Evolutionary conservation across 2,329 filamentous ascomycete species (phyloP).

Genomic region (Cryphonectria nitschkei): DNA sequence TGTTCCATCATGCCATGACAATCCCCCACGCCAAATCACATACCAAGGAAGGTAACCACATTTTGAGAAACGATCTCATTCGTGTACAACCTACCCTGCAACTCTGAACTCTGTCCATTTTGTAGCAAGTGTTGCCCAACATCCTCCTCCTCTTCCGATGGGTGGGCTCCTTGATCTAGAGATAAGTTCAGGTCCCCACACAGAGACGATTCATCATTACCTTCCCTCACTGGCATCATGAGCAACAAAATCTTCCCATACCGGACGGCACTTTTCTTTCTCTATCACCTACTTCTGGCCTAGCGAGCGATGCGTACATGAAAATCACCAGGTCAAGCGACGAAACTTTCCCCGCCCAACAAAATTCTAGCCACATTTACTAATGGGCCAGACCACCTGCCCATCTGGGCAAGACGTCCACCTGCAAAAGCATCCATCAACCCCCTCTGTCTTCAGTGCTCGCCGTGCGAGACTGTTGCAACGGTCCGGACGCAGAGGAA

Average conservation of each 20-base stretch:
- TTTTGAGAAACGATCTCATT: not conserved
- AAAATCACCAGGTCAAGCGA: not conserved
- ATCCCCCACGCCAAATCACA: not conserved
- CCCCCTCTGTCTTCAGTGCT: not conserved
- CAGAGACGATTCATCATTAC: not conserved
- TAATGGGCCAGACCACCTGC: not conserved
- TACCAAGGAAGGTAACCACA: not conserved
- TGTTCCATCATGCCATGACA: not conserved
- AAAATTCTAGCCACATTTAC: not conserved
- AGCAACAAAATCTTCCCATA: not conserved
- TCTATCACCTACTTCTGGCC: not conserved
- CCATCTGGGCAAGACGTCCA: slow-evolving; percentile 2
- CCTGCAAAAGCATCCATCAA: not conserved
- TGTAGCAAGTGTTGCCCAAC: not conserved
- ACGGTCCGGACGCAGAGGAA: not conserved
- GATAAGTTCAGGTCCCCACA: not conserved
- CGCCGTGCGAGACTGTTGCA: not conserved
- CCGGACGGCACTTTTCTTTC: not conserved
- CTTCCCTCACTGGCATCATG: not conserved
- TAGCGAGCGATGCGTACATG: not conserved
- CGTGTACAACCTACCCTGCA: not conserved
- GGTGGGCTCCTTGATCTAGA: not conserved
- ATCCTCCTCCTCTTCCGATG: not conserved
- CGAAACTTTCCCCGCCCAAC: not conserved
- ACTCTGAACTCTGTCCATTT: not conserved